phyloP scores from a whole-genome alignment of 805 yeast genomes.

The Lipomyces yamadae region DNA sequence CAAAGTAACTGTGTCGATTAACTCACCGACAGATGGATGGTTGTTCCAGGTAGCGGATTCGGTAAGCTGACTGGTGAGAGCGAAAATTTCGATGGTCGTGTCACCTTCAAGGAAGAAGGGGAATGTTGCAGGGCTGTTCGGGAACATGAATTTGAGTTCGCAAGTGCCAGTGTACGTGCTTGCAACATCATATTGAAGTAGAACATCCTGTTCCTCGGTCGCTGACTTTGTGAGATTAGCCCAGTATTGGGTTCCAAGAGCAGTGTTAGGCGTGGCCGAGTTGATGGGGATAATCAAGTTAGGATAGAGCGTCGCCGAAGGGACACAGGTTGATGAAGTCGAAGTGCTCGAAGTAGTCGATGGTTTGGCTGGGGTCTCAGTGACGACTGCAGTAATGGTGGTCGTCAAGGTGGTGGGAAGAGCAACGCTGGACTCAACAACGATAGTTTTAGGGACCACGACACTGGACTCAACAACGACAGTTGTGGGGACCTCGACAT shows the following conservation, averaged over 20 bases:
- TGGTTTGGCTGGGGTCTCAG: conserved; percentile 15
- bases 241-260: conserved; percentile 36
- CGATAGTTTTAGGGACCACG: conserved; percentile 21
- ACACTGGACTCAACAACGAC: conserved; percentile 16
- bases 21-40: conserved; percentile 32
- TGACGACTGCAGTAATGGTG: conserved; percentile 17
- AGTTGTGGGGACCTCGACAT: conserved; percentile 23
- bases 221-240: conserved; percentile 36
- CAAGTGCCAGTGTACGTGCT: conserved; percentile 31
- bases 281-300: conserved; percentile 37
- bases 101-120: conserved; percentile 36
- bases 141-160: conserved; percentile 35
- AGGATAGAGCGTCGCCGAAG: conserved; percentile 33
- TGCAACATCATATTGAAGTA: conserved; percentile 32
- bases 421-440: conserved; percentile 20
- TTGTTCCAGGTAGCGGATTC: conserved; percentile 35
- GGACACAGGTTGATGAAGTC: conserved; percentile 31
- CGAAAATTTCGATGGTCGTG: conserved; percentile 32
- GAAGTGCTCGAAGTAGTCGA: conserved; percentile 20
- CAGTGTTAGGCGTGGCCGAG: conserved; percentile 33
- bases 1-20: conserved; percentile 32
- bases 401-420: conserved; percentile 29
- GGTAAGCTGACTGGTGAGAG: conserved; percentile 15
- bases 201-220: conserved; percentile 34
- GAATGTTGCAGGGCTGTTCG: conserved; percentile 33